Evolutionary conservation across 305 asterid genomes (phyloP).

Genomic region (Plantago lanceolata): DNA sequence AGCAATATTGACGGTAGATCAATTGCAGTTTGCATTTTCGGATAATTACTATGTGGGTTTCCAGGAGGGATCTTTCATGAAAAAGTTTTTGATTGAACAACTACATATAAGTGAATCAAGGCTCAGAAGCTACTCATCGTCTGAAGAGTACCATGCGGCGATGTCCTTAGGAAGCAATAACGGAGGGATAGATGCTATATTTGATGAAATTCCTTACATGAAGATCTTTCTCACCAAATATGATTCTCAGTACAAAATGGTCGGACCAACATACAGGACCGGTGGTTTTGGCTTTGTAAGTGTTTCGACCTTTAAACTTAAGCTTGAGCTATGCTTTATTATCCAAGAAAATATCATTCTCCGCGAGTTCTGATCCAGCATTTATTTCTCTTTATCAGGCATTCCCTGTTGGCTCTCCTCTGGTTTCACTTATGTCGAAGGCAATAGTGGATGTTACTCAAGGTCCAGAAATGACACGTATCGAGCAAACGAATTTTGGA

Average conservation of each 20-base stretch:
- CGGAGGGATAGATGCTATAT: constrained; percentile 54
- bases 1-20: constrained; percentile 55
- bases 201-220: constrained; percentile 58
- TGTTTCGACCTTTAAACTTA: neutral
- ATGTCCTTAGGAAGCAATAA: constrained; percentile 43
- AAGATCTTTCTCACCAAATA: constrained; percentile 40
- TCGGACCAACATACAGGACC: constrained; percentile 40
- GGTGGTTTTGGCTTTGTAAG: constrained; percentile 60
- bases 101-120: constrained; percentile 26
- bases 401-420: constrained; percentile 34
- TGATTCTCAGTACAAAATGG: constrained; percentile 33
- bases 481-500: constrained; percentile 40
- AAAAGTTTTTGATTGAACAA: constrained; percentile 23
- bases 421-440: constrained; percentile 40
- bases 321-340: neutral
- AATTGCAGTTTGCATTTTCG: constrained; percentile 32
- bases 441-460: constrained; percentile 51
- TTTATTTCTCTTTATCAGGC: constrained; percentile 30
- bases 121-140: constrained; percentile 29
- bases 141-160: constrained; percentile 31
- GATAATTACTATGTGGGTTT: constrained; percentile 30
- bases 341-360: neutral
- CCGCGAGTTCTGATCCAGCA: constrained; percentile 1
- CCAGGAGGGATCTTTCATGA: constrained; percentile 40
- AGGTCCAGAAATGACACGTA: constrained; percentile 30